Evolutionary conservation across 2,329 filamentous ascomycete genomes (phyloP), one percentile per base, ranked within the genome.

Genomic region (Pseudocercospora musae): DNA sequence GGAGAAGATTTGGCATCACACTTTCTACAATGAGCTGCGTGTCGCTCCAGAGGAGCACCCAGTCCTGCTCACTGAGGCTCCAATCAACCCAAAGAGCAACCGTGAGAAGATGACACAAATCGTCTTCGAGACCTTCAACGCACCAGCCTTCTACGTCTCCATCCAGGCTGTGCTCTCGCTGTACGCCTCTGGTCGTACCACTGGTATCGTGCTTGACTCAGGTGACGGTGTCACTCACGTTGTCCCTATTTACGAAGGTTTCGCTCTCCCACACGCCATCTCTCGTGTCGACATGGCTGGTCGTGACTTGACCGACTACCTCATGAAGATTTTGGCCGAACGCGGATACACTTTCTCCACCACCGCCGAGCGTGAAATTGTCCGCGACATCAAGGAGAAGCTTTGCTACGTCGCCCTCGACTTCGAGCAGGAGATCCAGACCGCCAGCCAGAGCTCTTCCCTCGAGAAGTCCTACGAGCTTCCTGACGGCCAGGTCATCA

Each of bases 101-200:
- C 91, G 95, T 89, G 95, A 99, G 88, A 99, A 99, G 92, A 99
- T 99, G 95, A 98, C 95, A 75, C 95, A 99, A 86, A 99, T 99
- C 73, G 93, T 99, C 81, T 99, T 99, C 86, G 95, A 99, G 89
- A 99, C 95, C 76, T 99, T 99, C 89, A 98, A 99, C 86, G 94
- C 95, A 76, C 95, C 95, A 74, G 95, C 95, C 75, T 98, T 99
- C 89, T 99, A 99, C 88, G 95, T 99, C 86, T 98, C 95, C 78
- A 99, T 99, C 82, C 94, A 98, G 88, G 95, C 95, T 80, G 95
- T 99, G 71, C 88, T 99, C 76, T 99, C 95, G 70, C 90, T 99
- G 81, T 99, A 99, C 85, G 95, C 95, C 76, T 99, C 95, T 78
- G 95, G 95, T 89, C 95, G 95, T 94, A 98, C 95, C 84, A 99